Evolutionary conservation across 306 rosid species (phyloP), one percentile per base, ranked within the genome.

Genomic region (Quercus alba): DNA sequence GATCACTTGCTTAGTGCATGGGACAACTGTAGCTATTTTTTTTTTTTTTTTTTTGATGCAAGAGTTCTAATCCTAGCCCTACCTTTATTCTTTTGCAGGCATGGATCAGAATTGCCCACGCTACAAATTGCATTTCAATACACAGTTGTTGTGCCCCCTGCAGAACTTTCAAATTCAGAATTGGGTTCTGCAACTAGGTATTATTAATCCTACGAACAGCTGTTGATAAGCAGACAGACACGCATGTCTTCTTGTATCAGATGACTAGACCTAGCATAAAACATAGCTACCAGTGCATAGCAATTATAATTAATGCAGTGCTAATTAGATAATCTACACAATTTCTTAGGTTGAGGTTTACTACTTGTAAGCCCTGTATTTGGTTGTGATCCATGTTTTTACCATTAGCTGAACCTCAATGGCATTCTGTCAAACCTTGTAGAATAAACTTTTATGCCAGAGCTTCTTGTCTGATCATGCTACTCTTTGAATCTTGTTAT

Each of bases 101-200:
- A 85, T 81, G 81, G 78, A 64, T 74, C 97, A 74, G 97, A 91
- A 73, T 86, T 88, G 86, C 98, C 99, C 75, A 85, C 88, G 3
- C 73, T 95, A 83, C 99, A 95, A 83, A 90, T 93, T 81, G 99
- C 95, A 35, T 95, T 95, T 86, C 99, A 93, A 69, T 95, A 95
- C 78, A 82, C 98, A 35, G 98, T 95, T 80, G 95, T 90, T 56
- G 93, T 91, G 80, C 96, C 99, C 73, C 94, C 97, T 30, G 82
- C 83, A 86, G 94, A 93, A 77, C 95, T 87, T 87, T 83, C 88
- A 21, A 57, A 79, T 76, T 83, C 97, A 31, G 92, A 12, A 74
- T 73, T 15, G 44, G 80, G 69, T 70, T 81, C 94, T 78, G 76
- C 90, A 80, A 89, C 78, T 86, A 91, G 99, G 99, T 93, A 89